Conservation (phyloP, 306 rosid genomes). For the Lagenaria siceraria region DNA sequence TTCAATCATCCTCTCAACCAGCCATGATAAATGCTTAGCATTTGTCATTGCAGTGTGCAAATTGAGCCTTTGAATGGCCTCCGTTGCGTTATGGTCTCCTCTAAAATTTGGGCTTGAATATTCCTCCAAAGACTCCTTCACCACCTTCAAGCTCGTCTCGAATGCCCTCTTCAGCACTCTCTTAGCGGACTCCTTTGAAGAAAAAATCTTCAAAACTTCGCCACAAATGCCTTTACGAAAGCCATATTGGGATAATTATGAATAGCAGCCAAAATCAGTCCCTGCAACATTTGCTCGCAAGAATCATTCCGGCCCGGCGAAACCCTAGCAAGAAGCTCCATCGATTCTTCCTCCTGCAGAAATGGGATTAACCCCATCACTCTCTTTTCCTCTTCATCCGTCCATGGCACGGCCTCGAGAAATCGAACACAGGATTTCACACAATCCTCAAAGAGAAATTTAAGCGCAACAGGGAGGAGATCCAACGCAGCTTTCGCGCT, state of each 20-base stretch:
- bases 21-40: slow-evolving; percentile 67
- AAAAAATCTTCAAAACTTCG: slow-evolving; percentile 68
- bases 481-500: slow-evolving; percentile 52
- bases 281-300: slow-evolving; percentile 61
- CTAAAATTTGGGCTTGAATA: slow-evolving; percentile 75
- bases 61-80: slow-evolving; percentile 80
- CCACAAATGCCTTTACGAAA: slow-evolving; percentile 77
- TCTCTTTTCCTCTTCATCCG: slow-evolving; percentile 66
- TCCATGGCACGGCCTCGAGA: slow-evolving; percentile 94
- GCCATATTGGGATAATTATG: slow-evolving; percentile 64
- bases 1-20: slow-evolving; percentile 94
- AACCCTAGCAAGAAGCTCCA: slow-evolving; percentile 70
- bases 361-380: slow-evolving; percentile 52
- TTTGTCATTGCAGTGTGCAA: slow-evolving; percentile 69
- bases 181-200: slow-evolving; percentile 60
- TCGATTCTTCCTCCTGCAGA: slow-evolving; percentile 55
- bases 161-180: slow-evolving; percentile 74
- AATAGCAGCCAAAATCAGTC: slow-evolving; percentile 42
- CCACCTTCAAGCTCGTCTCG: slow-evolving; percentile 40
- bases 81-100: slow-evolving; percentile 73
- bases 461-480: slow-evolving; percentile 69
- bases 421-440: slow-evolving; percentile 49
- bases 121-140: slow-evolving; percentile 79
- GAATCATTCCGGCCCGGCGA: slow-evolving; percentile 37
- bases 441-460: slow-evolving; percentile 76